Evolutionary conservation across 148 eudicot species (phyloP), one percentile per base, ranked within the genome.

Genomic region (Camellia lanceoleosa): DNA sequence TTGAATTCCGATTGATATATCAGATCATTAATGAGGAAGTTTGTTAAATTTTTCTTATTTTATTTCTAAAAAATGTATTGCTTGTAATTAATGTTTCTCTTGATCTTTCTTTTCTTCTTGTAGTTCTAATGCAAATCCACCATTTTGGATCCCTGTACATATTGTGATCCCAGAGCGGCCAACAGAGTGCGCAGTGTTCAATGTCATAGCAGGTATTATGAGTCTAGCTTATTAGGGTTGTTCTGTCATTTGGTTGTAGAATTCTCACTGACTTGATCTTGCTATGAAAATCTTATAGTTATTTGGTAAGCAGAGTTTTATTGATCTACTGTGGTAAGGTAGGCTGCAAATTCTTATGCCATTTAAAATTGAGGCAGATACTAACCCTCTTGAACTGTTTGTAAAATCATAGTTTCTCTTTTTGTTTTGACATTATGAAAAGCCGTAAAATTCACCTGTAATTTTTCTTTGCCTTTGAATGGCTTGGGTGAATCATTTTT

Each of bases 91-190:
- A 6, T 66, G 9, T 55, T 47, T 12, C 54, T 68, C 9, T 80
- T 83, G 72, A 56, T 83, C 51, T 80, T 70, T 80, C 58, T 63
- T 82, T 78, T 71, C 12, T 73, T 64, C 69, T 81, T 90, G 91
- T 88, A 96, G 99, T 80, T 96, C 99, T 68, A 91, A 87, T 87
- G 90, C 94, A 80, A 96, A 93, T 78, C 90, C 95, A 66, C 99
- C 99, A 80, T 96, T 96, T 86, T 96, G 99, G 99, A 96, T 96
- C 78, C 99, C 99, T 54, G 92, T 96, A 78, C 98, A 96, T 81
- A 89, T 93, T 62, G 92, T 96, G 74, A 93, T 91, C 69, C 99
- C 99, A 44, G 99, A 96, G 90, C 95, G 99, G 58, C 99, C 99
- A 16, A 96, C 99, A 9, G 99, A 96, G 79, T 93, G 95, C 49